Evolutionary conservation across 2,329 filamentous ascomycete genomes (phyloP).

Genomic region (Chaetothyriales sp.): DNA sequence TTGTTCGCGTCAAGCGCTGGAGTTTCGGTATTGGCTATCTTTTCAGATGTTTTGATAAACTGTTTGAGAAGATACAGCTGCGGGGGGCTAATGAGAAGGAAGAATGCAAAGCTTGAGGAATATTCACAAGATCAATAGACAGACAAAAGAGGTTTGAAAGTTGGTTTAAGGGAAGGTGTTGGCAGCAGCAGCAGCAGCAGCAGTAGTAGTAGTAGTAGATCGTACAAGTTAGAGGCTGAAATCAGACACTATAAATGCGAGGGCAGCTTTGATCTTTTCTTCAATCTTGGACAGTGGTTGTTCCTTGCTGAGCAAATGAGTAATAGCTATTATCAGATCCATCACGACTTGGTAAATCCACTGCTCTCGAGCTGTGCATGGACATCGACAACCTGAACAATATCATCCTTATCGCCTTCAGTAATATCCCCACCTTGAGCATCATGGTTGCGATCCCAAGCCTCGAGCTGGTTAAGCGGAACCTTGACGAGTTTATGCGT

Average conservation of each 20-base stretch:
- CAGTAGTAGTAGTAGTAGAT: too few species aligned
- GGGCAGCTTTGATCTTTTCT: too few species aligned
- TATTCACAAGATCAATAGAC: too few species aligned
- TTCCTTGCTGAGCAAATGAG: neutral
- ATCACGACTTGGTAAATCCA: neutral
- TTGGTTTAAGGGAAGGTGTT: too few species aligned
- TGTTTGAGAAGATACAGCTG: constrained; percentile 5
- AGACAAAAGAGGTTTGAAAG: too few species aligned
- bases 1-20: constrained; percentile 54
- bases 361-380: neutral
- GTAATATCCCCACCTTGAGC: constrained; percentile 20
- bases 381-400: neutral
- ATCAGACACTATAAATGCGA: too few species aligned
- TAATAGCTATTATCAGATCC: too few species aligned
- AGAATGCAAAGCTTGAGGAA: neutral
- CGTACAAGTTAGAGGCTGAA: too few species aligned
- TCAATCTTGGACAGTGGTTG: neutral
- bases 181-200: too few species aligned
- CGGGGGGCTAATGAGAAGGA: neutral
- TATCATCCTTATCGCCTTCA: neutral
- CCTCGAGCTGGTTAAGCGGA: constrained; percentile 33
- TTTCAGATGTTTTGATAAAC: constrained; percentile 35
- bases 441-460: constrained; percentile 48
- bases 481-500: constrained; percentile 41
- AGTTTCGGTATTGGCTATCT: constrained; percentile 50